Evolutionary conservation across 2,329 filamentous ascomycete species (phyloP).

Genomic region (Zelopaecilomyces penicillatus): DNA sequence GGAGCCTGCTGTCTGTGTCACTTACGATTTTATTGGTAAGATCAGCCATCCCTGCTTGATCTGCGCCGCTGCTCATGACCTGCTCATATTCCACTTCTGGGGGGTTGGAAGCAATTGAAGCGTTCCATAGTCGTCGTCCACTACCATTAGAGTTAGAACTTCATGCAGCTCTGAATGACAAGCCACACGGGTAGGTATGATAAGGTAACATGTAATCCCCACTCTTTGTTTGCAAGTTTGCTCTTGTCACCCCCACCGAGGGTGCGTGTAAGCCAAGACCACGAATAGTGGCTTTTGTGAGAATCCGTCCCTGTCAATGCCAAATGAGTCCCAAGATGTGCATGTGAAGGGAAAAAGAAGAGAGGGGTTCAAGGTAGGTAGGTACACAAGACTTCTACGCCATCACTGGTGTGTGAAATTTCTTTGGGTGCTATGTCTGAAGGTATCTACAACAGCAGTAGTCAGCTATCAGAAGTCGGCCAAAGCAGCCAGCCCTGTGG

Average conservation of each 20-base stretch:
- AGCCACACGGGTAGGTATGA: background rate
- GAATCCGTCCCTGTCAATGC: conserved; percentile 52
- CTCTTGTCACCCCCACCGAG: conserved; percentile 25
- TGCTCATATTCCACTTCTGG: conserved; percentile 53
- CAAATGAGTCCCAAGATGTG: background rate
- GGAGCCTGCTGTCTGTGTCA: background rate
- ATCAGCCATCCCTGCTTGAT: conserved; percentile 43
- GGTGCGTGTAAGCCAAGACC: conserved; percentile 36
- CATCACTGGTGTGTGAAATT: conserved; percentile 18
- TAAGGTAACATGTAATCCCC: background rate
- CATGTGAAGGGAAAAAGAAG: background rate
- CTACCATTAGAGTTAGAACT: background rate
- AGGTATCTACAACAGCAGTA: conserved; percentile 19
- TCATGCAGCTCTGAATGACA: background rate
- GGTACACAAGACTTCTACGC: conserved; percentile 28
- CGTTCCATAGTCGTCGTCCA: conserved; percentile 16
- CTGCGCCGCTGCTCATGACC: conserved; percentile 43
- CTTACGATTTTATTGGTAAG: conserved; percentile 59
- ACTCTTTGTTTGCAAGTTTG: conserved; percentile 14
- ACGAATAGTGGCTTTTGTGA: conserved; percentile 61
- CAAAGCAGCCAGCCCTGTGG: too few species aligned
- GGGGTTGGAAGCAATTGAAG: conserved; percentile 30
- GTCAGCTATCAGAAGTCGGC: too few species aligned
- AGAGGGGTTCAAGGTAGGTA: background rate
- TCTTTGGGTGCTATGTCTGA: conserved; percentile 20